Evolutionary conservation across 2,329 filamentous ascomycete genomes (phyloP).

Genomic region (Diaporthe citriasiana): DNA sequence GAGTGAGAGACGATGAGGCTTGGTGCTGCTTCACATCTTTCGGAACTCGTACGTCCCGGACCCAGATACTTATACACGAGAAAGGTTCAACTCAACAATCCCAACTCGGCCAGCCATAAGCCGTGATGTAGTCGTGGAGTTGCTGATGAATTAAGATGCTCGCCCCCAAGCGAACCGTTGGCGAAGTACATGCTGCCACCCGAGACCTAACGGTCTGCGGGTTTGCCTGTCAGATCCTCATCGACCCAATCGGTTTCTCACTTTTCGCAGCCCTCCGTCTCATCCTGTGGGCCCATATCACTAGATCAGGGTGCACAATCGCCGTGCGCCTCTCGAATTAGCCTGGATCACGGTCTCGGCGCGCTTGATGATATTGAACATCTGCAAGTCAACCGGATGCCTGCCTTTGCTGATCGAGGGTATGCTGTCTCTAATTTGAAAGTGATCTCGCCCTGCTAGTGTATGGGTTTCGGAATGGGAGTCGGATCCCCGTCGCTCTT

Average conservation of each 20-base stretch:
- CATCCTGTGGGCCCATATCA: slow-evolving; percentile 2
- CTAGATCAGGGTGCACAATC: slow-evolving; percentile 18
- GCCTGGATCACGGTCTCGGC: slow-evolving; percentile 37
- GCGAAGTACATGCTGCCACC: slow-evolving; percentile 33
- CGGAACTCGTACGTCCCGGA: not conserved
- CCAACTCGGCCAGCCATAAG: too few species aligned
- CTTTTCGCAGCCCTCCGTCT: not conserved
- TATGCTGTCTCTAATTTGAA: not conserved
- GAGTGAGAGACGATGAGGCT: not conserved
- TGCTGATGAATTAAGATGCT: not conserved
- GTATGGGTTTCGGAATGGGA: not conserved
- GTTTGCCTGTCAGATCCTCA: slow-evolving; percentile 37
- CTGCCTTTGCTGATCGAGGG: not conserved
- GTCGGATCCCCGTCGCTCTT: not conserved
- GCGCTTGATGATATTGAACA: slow-evolving; percentile 35
- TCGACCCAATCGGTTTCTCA: slow-evolving; percentile 35
- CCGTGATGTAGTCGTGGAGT: not conserved
- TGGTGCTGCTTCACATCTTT: not conserved
- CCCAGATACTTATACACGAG: not conserved
- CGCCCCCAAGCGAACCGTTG: slow-evolving; percentile 39
- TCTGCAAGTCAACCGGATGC: slow-evolving; percentile 20
- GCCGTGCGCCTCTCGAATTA: slow-evolving; percentile 14
- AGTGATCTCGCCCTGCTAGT: not conserved
- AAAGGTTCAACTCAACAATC: too few species aligned
- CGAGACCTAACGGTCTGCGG: slow-evolving; percentile 39